Percentiles rank a stretch among this genome's conserved stretches.
phyloP scores from a whole-genome alignment of 805 yeast species.

The Komagataella ulmi region DNA sequence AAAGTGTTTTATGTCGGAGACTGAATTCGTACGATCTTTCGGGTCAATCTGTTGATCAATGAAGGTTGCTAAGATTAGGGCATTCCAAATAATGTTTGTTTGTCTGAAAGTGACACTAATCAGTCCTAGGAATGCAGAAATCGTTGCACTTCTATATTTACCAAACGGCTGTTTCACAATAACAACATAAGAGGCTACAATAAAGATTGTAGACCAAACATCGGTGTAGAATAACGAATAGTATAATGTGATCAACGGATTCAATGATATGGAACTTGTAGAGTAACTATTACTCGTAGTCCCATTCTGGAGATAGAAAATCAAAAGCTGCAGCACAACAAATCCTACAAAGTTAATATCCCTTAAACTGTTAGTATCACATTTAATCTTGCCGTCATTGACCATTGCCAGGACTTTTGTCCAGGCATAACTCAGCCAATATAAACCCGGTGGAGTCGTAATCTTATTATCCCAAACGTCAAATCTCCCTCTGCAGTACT shows the following conservation, averaged over 20 bases:
- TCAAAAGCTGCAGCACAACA: constrained; percentile 20
- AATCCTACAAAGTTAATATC: constrained; percentile 50
- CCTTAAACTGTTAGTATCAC: constrained; percentile 30
- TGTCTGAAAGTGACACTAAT: constrained; percentile 70
- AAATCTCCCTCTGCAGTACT: constrained; percentile 50
- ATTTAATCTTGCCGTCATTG: constrained; percentile 13
- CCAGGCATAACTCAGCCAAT: constrained; percentile 30
- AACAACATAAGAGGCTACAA: constrained; percentile 39
- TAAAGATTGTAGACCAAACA: constrained; percentile 74
- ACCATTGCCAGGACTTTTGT: constrained; percentile 24
- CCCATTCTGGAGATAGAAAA: constrained; percentile 7
- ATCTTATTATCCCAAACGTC: constrained; percentile 75
- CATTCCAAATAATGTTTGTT: constrained; percentile 83
- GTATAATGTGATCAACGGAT: constrained; percentile 66
- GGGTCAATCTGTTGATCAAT: constrained; percentile 35
- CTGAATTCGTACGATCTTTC: constrained; percentile 3
- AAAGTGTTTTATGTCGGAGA: constrained; percentile 9
- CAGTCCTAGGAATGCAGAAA: constrained; percentile 43
- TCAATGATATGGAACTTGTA: constrained; percentile 24
- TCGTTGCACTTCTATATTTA: constrained; percentile 10
- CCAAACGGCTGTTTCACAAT: constrained; percentile 19
- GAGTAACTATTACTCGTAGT: constrained; percentile 6
- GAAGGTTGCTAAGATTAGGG: constrained; percentile 39
- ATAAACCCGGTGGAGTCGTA: constrained; percentile 95
- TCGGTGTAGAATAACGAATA: constrained; percentile 83